Evolutionary conservation across 2,329 filamentous ascomycete species (phyloP), one percentile per base, ranked within the genome.

Genomic region (Fusarium pilosicola): DNA sequence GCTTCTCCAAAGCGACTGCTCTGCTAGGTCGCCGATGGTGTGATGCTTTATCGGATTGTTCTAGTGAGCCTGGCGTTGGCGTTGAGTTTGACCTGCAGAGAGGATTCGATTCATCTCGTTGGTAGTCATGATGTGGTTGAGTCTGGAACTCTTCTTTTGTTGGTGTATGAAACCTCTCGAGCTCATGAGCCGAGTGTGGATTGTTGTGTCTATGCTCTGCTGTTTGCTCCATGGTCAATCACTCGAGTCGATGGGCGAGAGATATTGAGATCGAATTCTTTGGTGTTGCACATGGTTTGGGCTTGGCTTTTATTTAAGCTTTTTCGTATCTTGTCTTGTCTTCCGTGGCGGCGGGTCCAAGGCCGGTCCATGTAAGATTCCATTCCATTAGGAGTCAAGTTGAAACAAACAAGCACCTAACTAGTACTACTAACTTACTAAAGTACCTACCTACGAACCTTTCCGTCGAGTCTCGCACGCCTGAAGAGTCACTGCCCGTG

Each of bases 401-500:
- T 52, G 32, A 61, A 61, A 52, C 48, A 61, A 61, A 52, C 48
- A 61, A 68, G 63, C 39, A 32, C 11, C 30, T 34, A 34, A 15
- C 32, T 26, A n/a, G n/a, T n/a, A n/a, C n/a, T n/a, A n/a, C n/a
- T n/a, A n/a, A n/a, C n/a, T n/a, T n/a, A 52, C n/a, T 15, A 36
- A 52, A 39, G 65, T 63, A 45, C 26, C 26, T 24, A 24, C 24
- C 24, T 51, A 48, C n/a, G 45, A 36, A 56, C 20, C 28, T 62
- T 62, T 49, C 38, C 49, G 49, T 42, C 48, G 24, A 32, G 48
- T 38, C 54, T 18, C 32, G 42, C 59, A 15, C 41, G 45, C 51
- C 38, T 38, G 44, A 63, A 42, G 42, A 65, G 75, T 76, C 69
- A 70, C 52, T 60, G 44, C 72, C 74, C 72, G 70, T 46, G 49